Percentiles rank a stretch among this genome's conserved stretches.
phyloP scores from a whole-genome alignment of 768 basidiomycete genomes.

The Tephrocybe sp. region DNA sequence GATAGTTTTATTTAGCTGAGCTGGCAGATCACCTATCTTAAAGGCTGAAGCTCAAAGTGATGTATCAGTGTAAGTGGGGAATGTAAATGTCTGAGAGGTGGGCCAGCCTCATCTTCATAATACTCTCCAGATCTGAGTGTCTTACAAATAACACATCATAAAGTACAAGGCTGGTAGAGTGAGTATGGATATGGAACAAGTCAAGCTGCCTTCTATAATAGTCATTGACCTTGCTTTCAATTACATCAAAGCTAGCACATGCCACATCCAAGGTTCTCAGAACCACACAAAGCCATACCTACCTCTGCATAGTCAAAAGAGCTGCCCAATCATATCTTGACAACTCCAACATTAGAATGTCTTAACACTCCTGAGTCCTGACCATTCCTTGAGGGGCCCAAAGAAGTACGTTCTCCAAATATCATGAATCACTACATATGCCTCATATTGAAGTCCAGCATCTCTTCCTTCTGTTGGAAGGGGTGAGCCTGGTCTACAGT shows the following conservation, averaged over 20 bases:
- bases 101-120: too few species aligned
- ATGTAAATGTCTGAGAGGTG: slow-evolving; percentile 1
- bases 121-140: slow-evolving; percentile 6
- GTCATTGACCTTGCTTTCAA: slow-evolving; percentile 5
- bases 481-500: too few species aligned
- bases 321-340: neutral
- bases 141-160: slow-evolving; percentile 10
- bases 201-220: too few species aligned
- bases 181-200: too few species aligned
- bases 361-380: too few species aligned
- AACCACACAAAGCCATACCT: neutral
- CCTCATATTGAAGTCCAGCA: too few species aligned
- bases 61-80: neutral
- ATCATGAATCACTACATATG: neutral
- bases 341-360: slow-evolving; percentile 7
- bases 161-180: slow-evolving; percentile 1
- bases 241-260: slow-evolving; percentile 11
- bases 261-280: slow-evolving; percentile 13
- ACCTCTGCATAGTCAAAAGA: slow-evolving; percentile 16
- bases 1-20: neutral
- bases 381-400: neutral
- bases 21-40: neutral
- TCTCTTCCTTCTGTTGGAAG: too few species aligned
- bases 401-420: neutral
- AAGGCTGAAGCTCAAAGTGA: too few species aligned